Evolutionary conservation across 2,329 filamentous ascomycete genomes (phyloP), one percentile per base, ranked within the genome.

Genomic region (Claviceps quebecensis): DNA sequence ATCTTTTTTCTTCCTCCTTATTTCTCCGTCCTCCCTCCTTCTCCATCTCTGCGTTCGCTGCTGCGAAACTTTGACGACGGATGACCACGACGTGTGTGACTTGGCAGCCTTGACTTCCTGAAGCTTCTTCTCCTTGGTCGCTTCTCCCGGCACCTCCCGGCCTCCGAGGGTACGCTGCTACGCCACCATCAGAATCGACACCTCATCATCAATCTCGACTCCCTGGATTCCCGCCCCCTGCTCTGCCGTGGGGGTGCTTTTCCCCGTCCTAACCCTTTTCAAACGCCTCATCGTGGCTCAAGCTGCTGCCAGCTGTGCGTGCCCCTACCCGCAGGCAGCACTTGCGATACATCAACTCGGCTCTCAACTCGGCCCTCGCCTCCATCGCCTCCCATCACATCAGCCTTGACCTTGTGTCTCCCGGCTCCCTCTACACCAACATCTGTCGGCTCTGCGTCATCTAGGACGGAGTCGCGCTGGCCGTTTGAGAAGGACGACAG

Each of bases 61-160:
- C 48, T 48, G 36, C 49, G 41, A 45, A 9, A 39, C 19, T 34
- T 34, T 19, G 26, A 36, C n/a, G 41, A 36, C 51, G 23, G 36
- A 45, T 43, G 51, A 48, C 29, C 46, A 43, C 48, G 52, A 56
- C 56, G 52, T 50, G 51, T 54, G 51, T 54, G 43, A 45, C 43
- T 26, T 26, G 43, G 48, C 51, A 41, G 47, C 45, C 49, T 51
- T 51, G 47, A 43, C 53, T 49, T 52, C 51, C 29, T 54, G 50
- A 47, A 19, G 47, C 49, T 38, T 45, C 34, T n/a, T 37, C 23
- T 50, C 41, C 45, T 47, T 52, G 41, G 37, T 49, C 49, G 41
- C 19, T 46, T 53, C 51, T 54, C 17, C 16, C 38, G 54, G 56
- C 52, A 50, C 49, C 55, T 47, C 48, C 52, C 41, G 52, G 46